A percentile compares a stretch with the other conserved stretches of the same genome.
Conservation (phyloP, 2,329 filamentous ascomycete genomes). For the Paraphaeosphaeria sporulosa region DNA sequence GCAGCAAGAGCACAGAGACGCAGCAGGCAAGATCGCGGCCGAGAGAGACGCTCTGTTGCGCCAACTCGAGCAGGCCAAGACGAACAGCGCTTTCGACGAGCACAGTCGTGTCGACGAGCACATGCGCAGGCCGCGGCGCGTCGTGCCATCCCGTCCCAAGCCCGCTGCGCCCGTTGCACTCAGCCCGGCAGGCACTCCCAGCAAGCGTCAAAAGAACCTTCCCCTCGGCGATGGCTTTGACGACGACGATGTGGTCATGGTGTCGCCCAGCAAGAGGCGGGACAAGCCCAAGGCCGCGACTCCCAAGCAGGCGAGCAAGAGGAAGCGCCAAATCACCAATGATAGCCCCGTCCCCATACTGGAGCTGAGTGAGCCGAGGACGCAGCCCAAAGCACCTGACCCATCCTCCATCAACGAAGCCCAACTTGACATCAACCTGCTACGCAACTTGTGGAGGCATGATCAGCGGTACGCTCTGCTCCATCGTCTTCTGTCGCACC, state of each 20-base stretch:
- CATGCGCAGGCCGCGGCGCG: constrained; percentile 50
- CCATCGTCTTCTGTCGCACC: constrained; percentile 71
- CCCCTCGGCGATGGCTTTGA: constrained; percentile 79
- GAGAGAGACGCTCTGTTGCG: constrained; percentile 70
- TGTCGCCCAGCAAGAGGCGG: constrained; percentile 61
- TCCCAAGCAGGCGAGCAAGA: constrained; percentile 70
- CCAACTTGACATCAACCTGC: constrained; percentile 38
- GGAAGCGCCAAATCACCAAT: constrained; percentile 67
- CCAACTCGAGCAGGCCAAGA: constrained; percentile 70
- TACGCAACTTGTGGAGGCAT: constrained; percentile 48
- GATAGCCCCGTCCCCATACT: constrained; percentile 72
- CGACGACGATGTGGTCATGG: constrained; percentile 65
- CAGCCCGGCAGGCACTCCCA: constrained; percentile 64
- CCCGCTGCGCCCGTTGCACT: constrained; percentile 13
- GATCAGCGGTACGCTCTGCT: constrained; percentile 57
- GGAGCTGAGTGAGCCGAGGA: constrained; percentile 52
- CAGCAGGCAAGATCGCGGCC: constrained; percentile 68
- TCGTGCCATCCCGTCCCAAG: constrained; percentile 35
- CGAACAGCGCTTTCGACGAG: constrained; percentile 75
- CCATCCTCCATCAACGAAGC: constrained; percentile 11
- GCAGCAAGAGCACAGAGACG: constrained; percentile 70
- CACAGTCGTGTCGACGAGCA: constrained; percentile 70
- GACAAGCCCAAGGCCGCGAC: constrained; percentile 60
- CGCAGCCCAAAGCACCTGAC: constrained; percentile 50
- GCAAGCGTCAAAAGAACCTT: constrained; percentile 63